Base-by-base conservation (phyloP, 225 moss, liverwort and hornwort species). In the Pleurozium schreberi region DNA sequence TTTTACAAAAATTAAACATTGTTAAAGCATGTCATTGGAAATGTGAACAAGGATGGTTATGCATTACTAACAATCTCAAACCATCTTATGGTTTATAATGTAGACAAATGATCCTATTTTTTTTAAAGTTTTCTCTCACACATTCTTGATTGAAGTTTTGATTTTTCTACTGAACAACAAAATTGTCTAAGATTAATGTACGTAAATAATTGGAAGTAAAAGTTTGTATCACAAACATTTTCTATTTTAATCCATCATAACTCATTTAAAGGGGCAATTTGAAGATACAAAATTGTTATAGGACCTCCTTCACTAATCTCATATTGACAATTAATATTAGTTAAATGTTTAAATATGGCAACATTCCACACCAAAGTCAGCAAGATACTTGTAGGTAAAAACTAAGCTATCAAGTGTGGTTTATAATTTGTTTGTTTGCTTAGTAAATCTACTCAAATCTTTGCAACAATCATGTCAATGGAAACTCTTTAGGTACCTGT, bases 381-480 rank as follows among this genome's bases (percentile, higher is more conserved):
- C 8, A 75, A 50, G 20, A 49, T 52, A 50, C 13, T 52, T 45
- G 30, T 45, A 45, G 30, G 12, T 0, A 0, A 31, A 75, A 47
- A 42, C 9, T 27, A 16, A 43, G 16, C 9, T 71, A 17, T 27
- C 27, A 16, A 71, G 3, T 27, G 16, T 71, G 71, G 9, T 70
- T 9, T 42, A n/a, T n/a, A n/a, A 9, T 42, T 26, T 27, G 2
- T 27, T 43, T 43, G 3, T 27, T 71, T 71, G 9, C 2, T 15
- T 27, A 28, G 5, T 14, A 27, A n/a, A 0, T 27, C 28, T 9
- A 43, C 3, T 43, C 71, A 71, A 71, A 71, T 43, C 5, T 43
- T 42, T 28, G 5, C 10, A 71, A 43, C 43, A 1, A 3, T 10
- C 17, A 43, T 1, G 2, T 5, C 1, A 0, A 28, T 71, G 5